Evolutionary conservation across 2,329 filamentous ascomycete species (phyloP).

Genomic region (Calonectria pseudoturangicola): DNA sequence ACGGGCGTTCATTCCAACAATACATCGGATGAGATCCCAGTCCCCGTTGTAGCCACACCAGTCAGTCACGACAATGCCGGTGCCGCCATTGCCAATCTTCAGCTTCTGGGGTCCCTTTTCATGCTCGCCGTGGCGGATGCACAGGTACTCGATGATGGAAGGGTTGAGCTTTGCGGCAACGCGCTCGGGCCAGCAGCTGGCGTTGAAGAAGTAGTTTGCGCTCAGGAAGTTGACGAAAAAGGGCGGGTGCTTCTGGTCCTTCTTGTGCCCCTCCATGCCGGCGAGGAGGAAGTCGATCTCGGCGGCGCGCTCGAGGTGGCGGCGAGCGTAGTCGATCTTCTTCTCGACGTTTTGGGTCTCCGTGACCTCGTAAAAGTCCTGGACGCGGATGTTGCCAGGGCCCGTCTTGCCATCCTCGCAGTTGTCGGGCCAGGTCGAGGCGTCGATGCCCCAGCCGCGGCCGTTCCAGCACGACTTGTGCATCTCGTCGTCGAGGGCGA

Average conservation of each 20-base stretch:
- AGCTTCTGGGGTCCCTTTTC: constrained; percentile 70
- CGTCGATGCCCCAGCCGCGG: constrained; percentile 76
- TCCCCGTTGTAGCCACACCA: constrained; percentile 92
- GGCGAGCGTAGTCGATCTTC: constrained; percentile 84
- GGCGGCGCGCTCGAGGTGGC: constrained; percentile 85
- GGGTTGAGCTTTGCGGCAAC: constrained; percentile 93
- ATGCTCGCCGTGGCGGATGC: constrained; percentile 72
- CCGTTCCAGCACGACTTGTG: constrained; percentile 68
- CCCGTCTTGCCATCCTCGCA: constrained; percentile 82
- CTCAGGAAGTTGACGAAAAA: constrained; percentile 94
- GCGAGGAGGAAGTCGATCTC: constrained; percentile 68
- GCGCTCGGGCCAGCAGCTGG: constrained; percentile 93
- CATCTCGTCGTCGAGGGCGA: constrained; percentile 77
- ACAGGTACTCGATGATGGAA: constrained; percentile 78
- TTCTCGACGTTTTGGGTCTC: constrained; percentile 84
- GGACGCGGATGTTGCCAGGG: constrained; percentile 86
- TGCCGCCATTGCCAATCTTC: constrained; percentile 81
- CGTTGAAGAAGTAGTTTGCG: constrained; percentile 95
- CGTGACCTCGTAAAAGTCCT: constrained; percentile 95
- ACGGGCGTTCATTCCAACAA: constrained; percentile 92
- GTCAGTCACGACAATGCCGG: constrained; percentile 93
- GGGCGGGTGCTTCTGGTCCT: constrained; percentile 67
- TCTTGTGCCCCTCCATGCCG: constrained; percentile 55
- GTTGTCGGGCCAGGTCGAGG: constrained; percentile 88
- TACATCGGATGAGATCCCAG: constrained; percentile 91